Evolutionary conservation across 2,329 filamentous ascomycete genomes (phyloP).

Genomic region (Calonectria fujianensis): DNA sequence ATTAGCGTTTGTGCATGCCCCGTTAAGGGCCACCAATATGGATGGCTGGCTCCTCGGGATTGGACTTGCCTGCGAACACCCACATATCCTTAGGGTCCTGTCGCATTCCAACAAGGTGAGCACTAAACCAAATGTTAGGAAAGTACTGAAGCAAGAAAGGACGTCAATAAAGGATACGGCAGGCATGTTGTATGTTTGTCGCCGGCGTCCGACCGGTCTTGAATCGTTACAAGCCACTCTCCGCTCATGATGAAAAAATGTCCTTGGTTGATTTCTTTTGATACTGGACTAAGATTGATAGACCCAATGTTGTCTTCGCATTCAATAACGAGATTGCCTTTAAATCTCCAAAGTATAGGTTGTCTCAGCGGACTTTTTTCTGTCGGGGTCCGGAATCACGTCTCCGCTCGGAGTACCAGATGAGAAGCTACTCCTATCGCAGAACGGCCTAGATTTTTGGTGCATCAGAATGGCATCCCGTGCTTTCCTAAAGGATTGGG

Average conservation of each 20-base stretch:
- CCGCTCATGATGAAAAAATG: not conserved
- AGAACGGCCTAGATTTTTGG: no score
- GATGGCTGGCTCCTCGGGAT: not conserved
- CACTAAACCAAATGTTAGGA: not conserved
- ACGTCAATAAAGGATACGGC: not conserved
- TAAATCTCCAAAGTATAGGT: no score
- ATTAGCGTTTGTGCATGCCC: no score
- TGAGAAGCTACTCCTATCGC: no score
- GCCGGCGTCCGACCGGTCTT: not conserved
- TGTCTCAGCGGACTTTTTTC: no score
- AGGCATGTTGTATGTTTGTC: not conserved
- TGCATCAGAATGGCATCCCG: no score
- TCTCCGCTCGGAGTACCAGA: not conserved
- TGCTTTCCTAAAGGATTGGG: no score
- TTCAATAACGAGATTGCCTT: no score
- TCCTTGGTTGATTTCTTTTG: no score
- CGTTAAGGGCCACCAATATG: no score
- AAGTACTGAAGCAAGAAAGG: not conserved
- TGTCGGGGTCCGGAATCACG: not conserved
- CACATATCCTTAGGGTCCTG: constrained; percentile 28
- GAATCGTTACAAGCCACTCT: not conserved
- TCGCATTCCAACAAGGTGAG: constrained; percentile 18
- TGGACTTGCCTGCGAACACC: constrained; percentile 20
- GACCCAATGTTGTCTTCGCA: no score
- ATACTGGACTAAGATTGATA: no score